phyloP scores from a whole-genome alignment of 768 basidiomycete species.

The Coprinopsis sp. region DNA sequence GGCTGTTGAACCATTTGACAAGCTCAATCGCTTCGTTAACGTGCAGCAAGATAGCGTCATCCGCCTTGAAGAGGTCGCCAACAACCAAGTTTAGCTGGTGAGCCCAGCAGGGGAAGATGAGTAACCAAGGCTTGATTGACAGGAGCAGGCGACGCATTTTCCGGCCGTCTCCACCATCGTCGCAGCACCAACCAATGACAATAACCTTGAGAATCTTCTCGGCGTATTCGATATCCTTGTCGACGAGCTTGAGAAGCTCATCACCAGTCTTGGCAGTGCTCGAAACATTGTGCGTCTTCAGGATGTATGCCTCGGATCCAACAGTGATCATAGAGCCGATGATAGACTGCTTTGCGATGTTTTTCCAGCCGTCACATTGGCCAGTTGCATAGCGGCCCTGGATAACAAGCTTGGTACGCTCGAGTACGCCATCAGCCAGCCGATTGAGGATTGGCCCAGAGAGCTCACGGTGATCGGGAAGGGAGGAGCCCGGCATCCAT shows the following conservation, averaged over 20 bases:
- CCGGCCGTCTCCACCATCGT: constrained; percentile 19
- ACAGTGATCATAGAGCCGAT: constrained; percentile 23
- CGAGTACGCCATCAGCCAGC: no score
- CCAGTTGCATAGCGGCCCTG: background rate
- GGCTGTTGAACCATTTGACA: constrained; percentile 31
- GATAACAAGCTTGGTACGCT: no score
- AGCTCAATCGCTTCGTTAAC: constrained; percentile 16
- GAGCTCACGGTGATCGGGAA: no score
- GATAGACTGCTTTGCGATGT: constrained; percentile 19
- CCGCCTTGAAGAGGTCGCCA: constrained; percentile 27
- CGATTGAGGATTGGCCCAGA: no score
- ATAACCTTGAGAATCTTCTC: constrained; percentile 8
- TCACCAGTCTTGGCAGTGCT: constrained; percentile 21
- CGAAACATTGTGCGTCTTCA: constrained; percentile 17
- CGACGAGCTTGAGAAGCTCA: constrained; percentile 18
- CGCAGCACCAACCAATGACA: constrained; percentile 16
- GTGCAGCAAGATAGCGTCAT: constrained; percentile 11
- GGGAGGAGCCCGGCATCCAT: no score
- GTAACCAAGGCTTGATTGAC: constrained; percentile 8
- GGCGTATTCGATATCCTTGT: constrained; percentile 15
- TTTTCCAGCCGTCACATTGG: constrained; percentile 24
- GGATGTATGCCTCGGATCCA: constrained; percentile 17
- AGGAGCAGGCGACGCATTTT: constrained; percentile 16
- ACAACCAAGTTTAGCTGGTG: constrained; percentile 32
- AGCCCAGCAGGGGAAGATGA: constrained; percentile 21